Evolutionary conservation across 129 eudicot species (phyloP), one percentile per base, ranked within the genome.

Genomic region (Apium graveolens): DNA sequence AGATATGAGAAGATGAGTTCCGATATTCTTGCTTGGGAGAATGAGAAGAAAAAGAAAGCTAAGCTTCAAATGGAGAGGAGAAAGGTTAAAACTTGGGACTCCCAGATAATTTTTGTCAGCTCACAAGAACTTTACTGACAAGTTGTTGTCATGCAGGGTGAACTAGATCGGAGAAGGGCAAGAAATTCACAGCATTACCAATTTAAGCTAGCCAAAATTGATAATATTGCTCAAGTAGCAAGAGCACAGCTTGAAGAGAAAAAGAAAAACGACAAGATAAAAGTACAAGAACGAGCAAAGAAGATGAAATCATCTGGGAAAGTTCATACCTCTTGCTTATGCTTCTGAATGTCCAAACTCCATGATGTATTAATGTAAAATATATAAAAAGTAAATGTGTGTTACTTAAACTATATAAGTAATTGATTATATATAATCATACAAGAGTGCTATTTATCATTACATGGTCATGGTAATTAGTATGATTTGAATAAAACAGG

Each of bases 11-110:
- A 87, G 79, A 79, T 80, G 79, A 78, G 81, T 62, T 76, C 76
- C 42, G 80, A 80, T 10, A 84, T 90, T 80, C 77, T 72, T 55
- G 87, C 87, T 77, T 93, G 98, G 98, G 97, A 93, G 84, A 89
- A 87, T 32, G 90, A 86, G 86, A 90, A 85, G 91, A 93, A 87
- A 80, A 34, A 78, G 82, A 90, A 82, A 81, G 92, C 93, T 73
- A 86, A 83, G 82, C 75, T 62, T 68, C 79, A 83, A 80, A 86
- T 87, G 86, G 97, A 89, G 73, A 89, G 79, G 73, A 90, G 82
- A 83, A 93, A 86, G 98, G 98, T 93, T 42, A 24, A 42, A 27
- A n/a, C 8, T 55, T 73, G 11, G 29, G 32, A 60, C 32, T 35
- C 12, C 24, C 51, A 11, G 24, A 53, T 10, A 21, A 60, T 16